Base-by-base conservation (phyloP, 2,329 filamentous ascomycete species). In the Mariannaea sp. region DNA sequence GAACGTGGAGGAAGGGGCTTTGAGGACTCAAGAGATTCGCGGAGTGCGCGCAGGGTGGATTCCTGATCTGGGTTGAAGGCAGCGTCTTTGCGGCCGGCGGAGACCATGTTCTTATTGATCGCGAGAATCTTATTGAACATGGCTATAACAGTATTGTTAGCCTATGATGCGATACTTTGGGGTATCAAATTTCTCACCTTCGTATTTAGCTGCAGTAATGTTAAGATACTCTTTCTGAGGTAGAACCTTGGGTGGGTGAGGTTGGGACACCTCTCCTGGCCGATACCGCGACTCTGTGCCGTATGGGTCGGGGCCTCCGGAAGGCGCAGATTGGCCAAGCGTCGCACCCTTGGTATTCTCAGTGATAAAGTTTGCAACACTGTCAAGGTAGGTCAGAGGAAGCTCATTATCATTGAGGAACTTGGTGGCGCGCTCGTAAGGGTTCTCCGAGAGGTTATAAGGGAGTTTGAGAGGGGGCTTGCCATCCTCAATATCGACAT, bases 401-500 rank as follows among this genome's bases (percentile, higher is more conserved):
- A 97, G 80, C 67, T 97, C 88, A 65, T 97, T 95, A 67, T 92
- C 86, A 64, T 87, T 83, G 41, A 97, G 86, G 63, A 97, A 99
- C 68, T 91, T 96, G 29, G 88, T 90, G 0, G 94, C 93, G 2
- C 88, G 87, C 64, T 96, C 90, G 70, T 95, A 97, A 0, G 92
- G 90, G 62, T 97, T 97, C 68, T 97, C 88, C 1, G 89, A 91
- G 10, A 93, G 80, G 69, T 97, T 97, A 74, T 89, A 97, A 0
- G 93, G 92, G n/a, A 97, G 80, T 72, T 97, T 97, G 39, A 97
- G 78, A 1, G 93, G 85, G 10, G 93, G 92, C 67, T 95, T 93
- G 46, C 92, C 93, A 66, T 97, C 93, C 70, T 96, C 90, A 57
- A 97, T 95, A 65, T 96, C 92, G 20, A 97, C 92, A 67, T 97